phyloP scores from a whole-genome alignment of 306 rosid genomes.

The Lathyrus sativus region DNA sequence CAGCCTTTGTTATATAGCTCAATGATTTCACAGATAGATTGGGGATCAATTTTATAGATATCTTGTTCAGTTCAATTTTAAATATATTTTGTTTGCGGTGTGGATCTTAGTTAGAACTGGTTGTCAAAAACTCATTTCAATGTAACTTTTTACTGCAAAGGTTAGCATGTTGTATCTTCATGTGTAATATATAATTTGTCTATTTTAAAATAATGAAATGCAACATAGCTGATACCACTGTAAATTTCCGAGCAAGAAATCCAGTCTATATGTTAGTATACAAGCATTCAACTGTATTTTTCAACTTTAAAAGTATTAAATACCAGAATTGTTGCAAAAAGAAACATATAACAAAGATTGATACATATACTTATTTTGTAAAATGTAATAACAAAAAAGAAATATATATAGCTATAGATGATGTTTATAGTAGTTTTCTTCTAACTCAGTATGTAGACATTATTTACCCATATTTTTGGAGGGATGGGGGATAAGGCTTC shows the following conservation, averaged over 20 bases:
- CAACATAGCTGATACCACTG: background rate
- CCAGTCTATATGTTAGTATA: slow-evolving; percentile 1
- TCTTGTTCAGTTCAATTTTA: slow-evolving; percentile 10
- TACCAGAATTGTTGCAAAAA: background rate
- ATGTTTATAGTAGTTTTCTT: background rate
- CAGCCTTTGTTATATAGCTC: too few relatives aligned
- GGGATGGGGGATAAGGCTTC: slow-evolving; percentile 5
- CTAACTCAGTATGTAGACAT: background rate
- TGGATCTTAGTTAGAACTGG: slow-evolving; percentile 1
- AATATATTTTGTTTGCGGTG: background rate
- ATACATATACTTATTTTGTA: slow-evolving; percentile 15
- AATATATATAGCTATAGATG: slow-evolving; percentile 1
- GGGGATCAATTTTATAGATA: slow-evolving; percentile 8
- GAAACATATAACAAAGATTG: slow-evolving; percentile 14
- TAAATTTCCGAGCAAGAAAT: slow-evolving; percentile 15
- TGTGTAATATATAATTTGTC: background rate
- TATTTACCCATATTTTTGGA: background rate
- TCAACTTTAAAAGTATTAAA: background rate
- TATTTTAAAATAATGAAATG: slow-evolving; percentile 11
- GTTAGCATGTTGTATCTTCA: slow-evolving; percentile 6
- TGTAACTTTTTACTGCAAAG: slow-evolving; percentile 9
- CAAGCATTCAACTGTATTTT: background rate
- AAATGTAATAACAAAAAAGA: slow-evolving; percentile 18
- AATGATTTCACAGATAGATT: slow-evolving; percentile 18
- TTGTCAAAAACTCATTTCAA: background rate